Evolutionary conservation across 2,329 filamentous ascomycete genomes (phyloP).

Genomic region (Microdochium paspali): DNA sequence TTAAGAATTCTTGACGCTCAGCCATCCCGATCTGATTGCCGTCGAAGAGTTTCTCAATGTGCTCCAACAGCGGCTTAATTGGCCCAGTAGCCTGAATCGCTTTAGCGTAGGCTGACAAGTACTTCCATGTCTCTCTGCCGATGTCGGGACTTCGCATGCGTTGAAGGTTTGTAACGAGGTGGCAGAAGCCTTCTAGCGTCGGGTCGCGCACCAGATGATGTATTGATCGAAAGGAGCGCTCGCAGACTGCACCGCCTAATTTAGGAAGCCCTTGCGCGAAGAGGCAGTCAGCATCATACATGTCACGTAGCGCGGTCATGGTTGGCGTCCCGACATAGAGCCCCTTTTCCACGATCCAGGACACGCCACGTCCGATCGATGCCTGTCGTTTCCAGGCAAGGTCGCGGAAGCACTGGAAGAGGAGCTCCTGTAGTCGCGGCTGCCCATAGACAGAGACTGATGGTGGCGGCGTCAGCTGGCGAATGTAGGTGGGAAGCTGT

Average conservation of each 20-base stretch:
- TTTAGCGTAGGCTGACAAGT: not conserved
- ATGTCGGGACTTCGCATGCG: not conserved
- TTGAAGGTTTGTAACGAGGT: not conserved
- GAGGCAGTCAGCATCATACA: not conserved
- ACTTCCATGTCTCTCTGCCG: not conserved
- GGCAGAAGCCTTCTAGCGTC: not conserved
- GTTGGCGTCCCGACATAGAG: not conserved
- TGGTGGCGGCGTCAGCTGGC: conserved; percentile 15
- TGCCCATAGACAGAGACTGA: not conserved
- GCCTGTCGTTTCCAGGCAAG: conserved; percentile 16
- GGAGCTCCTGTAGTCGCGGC: conserved; percentile 14
- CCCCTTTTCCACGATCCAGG: not conserved
- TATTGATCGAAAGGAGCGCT: not conserved
- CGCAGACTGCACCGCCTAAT: not conserved
- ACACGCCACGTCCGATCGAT: not conserved
- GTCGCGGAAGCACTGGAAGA: conserved; percentile 16
- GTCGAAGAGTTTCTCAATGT: not conserved
- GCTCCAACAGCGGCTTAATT: not conserved
- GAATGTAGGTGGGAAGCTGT: not conserved
- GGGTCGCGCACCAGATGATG: not conserved
- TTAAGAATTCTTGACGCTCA: not conserved
- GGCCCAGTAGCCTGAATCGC: not conserved
- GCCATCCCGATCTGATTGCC: not conserved
- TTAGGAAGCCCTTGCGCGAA: not conserved
- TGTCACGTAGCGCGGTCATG: not conserved